Evolutionary conservation across 768 basidiomycete genomes (phyloP).

Genomic region (Xerocomus spinulosus): DNA sequence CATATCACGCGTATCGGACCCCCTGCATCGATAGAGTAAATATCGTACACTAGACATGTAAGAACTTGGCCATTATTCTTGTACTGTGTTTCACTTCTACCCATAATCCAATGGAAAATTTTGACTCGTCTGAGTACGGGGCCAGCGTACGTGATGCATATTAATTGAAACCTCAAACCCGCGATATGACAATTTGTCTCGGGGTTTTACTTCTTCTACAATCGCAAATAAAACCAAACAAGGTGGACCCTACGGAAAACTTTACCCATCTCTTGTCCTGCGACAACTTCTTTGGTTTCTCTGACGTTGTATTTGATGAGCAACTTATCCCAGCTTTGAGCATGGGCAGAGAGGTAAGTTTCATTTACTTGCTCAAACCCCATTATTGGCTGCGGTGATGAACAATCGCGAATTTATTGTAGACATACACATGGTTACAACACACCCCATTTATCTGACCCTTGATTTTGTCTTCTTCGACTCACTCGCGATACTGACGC

Average conservation of each 20-base stretch:
- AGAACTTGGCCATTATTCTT: slow-evolving; percentile 15
- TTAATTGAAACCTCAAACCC: no score
- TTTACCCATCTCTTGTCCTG: no score
- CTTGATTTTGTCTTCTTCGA: neutral
- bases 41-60: slow-evolving; percentile 13
- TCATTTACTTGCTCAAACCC: neutral
- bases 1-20: slow-evolving; percentile 10
- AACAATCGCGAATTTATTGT: slow-evolving; percentile 71
- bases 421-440: slow-evolving; percentile 76
- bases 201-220: no score
- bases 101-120: slow-evolving; percentile 6
- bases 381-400: slow-evolving; percentile 35
- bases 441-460: slow-evolving; percentile 21
- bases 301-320: no score
- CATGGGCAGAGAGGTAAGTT: slow-evolving; percentile 12
- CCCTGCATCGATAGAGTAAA: slow-evolving; percentile 8
- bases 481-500: slow-evolving; percentile 9
- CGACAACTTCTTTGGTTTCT: no score
- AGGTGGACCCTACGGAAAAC: no score
- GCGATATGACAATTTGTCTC: no score
- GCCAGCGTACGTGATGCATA: neutral
- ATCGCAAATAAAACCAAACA: no score
- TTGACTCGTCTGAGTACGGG: neutral
- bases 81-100: slow-evolving; percentile 13
- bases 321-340: no score